Percentiles rank a stretch among this genome's conserved stretches.
Evolutionary conservation across 176 grass and related monocot genomes (phyloP).

Genomic region (Areca catechu): DNA sequence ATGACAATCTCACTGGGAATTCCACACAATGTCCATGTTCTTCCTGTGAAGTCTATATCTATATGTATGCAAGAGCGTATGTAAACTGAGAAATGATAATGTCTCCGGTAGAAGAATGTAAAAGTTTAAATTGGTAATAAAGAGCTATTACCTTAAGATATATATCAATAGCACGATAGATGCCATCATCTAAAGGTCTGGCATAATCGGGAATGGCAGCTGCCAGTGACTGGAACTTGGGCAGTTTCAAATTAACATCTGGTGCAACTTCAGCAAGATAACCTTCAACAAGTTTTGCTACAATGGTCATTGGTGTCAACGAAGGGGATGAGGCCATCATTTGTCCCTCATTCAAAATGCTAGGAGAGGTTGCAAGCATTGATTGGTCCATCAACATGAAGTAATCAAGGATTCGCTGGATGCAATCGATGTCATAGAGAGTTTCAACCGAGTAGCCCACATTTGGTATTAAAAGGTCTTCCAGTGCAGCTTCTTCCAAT

Average conservation of each 20-base stretch:
- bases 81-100: no score
- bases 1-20: no score
- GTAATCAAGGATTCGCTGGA: constrained; percentile 79
- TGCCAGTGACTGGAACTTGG: constrained; percentile 71
- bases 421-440: constrained; percentile 73
- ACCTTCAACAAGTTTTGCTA: constrained; percentile 73
- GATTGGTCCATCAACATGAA: constrained; percentile 59
- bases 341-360: constrained; percentile 28
- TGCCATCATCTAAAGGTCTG: constrained; percentile 52
- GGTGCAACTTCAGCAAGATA: constrained; percentile 71
- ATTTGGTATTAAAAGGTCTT: constrained; percentile 77
- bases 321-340: constrained; percentile 21
- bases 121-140: no score
- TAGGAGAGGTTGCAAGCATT: constrained; percentile 33
- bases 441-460: constrained; percentile 57
- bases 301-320: constrained; percentile 42
- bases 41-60: no score
- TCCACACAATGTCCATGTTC: no score
- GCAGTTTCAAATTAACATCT: constrained; percentile 65
- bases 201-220: constrained; percentile 55
- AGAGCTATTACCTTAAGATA: constrained; percentile 51
- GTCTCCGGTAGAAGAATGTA: no score
- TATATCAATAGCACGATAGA: constrained; percentile 67
- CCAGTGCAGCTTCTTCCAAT: constrained; percentile 62
- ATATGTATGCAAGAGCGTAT: no score